Base-by-base conservation (phyloP, 2,329 filamentous ascomycete genomes). In the Teratosphaeria gauchensis region DNA sequence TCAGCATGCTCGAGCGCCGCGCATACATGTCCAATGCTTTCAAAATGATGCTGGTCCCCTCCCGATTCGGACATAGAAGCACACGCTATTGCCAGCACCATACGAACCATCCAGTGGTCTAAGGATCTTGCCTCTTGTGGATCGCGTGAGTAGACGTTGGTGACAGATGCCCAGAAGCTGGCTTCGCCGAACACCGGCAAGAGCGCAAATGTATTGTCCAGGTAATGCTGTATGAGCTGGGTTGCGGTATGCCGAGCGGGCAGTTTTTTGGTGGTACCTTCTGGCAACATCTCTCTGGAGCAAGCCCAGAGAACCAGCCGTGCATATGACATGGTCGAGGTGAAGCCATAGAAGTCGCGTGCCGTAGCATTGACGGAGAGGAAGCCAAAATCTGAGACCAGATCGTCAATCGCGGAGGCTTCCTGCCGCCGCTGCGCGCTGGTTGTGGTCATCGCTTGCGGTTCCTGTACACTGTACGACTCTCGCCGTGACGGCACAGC, bases 351-450 rank as follows among this genome's bases (percentile, higher is more conserved):
- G 69, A 96, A 96, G 73, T 97, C 94, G 69, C 91, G 83, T 1
- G 92, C 92, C 0, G 92, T 96, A 31, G 94, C 92, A 76, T 96
- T 95, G 69, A 99, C 90, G 4, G 92, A 95, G 85, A 96, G 76
- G 68, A 90, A 92, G 57, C 92, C 92, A 78, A 97, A 96, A 69
- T 96, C 92, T 0, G 92, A 95, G 24, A 96, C 89, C 2, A 97
- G 78, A 56, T 94, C 87, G 74, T 96, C 92, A 57, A 96, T 90
- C 71, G 95, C 90, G 0, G 86, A 88, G 53, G 89, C 88, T 72
- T 96, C 92, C 63, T 80, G 82, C 24, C 78, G 74, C 58, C 80
- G 76, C 21, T 77, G 76, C 9, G 77, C 73, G 55, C 66, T 62
- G 46, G 35, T 56, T 24, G 24, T 30, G 21, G 33, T 32, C 24